Evolutionary conservation across 139 green algal species (phyloP), one percentile per base, ranked within the genome.

Genomic region (Picochlorum sp.): DNA sequence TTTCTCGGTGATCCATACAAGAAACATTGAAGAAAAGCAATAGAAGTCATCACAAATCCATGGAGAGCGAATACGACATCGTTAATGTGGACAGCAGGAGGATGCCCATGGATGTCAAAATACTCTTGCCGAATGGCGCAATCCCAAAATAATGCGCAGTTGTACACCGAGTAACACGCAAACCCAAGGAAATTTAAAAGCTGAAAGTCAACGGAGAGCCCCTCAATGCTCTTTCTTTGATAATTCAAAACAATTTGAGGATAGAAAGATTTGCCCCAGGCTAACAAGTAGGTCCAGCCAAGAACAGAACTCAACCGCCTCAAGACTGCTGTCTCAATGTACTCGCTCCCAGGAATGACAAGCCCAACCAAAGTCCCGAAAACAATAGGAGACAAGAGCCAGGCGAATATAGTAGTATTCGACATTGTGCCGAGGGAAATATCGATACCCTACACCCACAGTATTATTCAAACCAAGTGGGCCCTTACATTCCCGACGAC

Each of bases 11-110:
- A 21, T 73, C 15, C 72, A 51, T 45, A 69, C 49, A 58, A 79
- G 80, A n/a, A 78, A 51, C 4, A 86, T 67, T 66, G 60, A 20
- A 54, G 10, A 20, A 66, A 16, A n/a, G 24, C 24, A 24, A 66
- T 41, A 2, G n/a, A 13, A 38, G 69, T 49, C n/a, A 77, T n/a
- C 4, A 73, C n/a, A 15, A 73, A 24, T 45, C 70, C 80, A 44
- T 86, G 77, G 20, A 82, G 38, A 7, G 73, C 65, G 30, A 89
- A 89, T 23, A 84, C 64, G 0, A 89, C 81, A 57, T 89, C 83
- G 45, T 86, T 86, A n/a, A 72, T 64, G 41, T 83, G 67, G 0
- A 88, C 70, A 4, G 80, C 74, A 10, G 64, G 64, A 49, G 50
- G 50, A 10, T 57, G 51, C 14, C 69, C 74, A 37, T 86, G 77